These are phyloP conservation scores for Hapsidospora chrysogenum DNA, from an alignment of 495 filamentous ascomycete genomes.

Conservation along the genomic window DNA sequence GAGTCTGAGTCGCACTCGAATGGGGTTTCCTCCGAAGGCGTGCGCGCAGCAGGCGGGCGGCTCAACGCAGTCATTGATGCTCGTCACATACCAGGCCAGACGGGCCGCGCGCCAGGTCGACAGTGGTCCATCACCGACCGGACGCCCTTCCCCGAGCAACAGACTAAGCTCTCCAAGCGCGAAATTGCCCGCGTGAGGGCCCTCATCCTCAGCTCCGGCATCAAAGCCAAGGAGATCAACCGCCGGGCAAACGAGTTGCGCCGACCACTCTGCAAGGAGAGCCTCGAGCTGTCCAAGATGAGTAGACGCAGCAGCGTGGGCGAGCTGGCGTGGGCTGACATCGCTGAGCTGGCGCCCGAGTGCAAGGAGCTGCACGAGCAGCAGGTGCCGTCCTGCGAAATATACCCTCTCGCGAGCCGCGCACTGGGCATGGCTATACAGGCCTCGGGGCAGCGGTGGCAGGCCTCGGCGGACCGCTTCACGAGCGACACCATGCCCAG, in stretches of 20 bases:
- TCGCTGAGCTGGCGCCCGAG: conserved; percentile 16
- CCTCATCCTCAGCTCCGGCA: conserved; percentile 62
- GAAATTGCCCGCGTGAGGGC: conserved; percentile 62
- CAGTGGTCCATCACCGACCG: conserved; percentile 63
- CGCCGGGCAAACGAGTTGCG: conserved; percentile 38
- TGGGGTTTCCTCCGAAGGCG: conserved; percentile 6
- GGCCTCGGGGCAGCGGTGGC: conserved; percentile 32
- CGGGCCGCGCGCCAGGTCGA: conserved; percentile 7
- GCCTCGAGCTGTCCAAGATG: conserved; percentile 3
- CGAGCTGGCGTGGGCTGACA: conserved; percentile 14
- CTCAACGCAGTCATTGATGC: conserved; percentile 13
- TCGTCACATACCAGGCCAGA: not conserved
- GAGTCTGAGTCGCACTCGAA: conserved; percentile 16
- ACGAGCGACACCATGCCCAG: conserved; percentile 11
- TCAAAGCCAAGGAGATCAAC: conserved; percentile 68
- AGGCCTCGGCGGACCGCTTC: conserved; percentile 31
- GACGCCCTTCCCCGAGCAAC: conserved; percentile 19
- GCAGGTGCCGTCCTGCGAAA: conserved; percentile 37
- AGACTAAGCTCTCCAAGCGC: conserved; percentile 33
- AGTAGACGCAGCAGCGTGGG: not conserved
- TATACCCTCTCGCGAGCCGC: conserved; percentile 54
- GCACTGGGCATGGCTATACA: conserved; percentile 42
- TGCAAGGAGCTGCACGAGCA: conserved; percentile 15
- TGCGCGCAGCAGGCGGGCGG: conserved; percentile 8
- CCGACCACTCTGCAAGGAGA: not conserved